Evolutionary conservation across 495 filamentous ascomycete species (phyloP).

Genomic region (Oidiodendron maius): DNA sequence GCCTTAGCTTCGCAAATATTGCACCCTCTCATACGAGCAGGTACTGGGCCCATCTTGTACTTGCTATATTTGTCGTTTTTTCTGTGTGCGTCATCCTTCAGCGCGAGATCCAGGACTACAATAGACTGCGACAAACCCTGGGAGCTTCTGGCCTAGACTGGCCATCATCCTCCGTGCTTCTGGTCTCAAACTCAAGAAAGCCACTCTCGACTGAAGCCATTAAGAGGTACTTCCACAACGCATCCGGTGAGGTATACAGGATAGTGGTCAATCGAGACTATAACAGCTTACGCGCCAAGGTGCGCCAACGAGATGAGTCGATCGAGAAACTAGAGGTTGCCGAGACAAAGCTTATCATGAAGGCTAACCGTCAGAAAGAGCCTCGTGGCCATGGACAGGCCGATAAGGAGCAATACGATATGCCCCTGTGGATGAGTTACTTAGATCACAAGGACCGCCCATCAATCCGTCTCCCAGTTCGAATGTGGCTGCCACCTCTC

Average conservation of each 20-base stretch:
- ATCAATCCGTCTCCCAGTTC: slow-evolving; percentile 61
- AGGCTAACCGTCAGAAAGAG: slow-evolving; percentile 26
- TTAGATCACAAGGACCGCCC: slow-evolving; percentile 61
- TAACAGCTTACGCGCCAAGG: slow-evolving; percentile 8
- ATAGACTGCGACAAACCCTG: slow-evolving; percentile 46
- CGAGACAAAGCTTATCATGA: slow-evolving; percentile 13
- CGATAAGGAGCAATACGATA: slow-evolving; percentile 46
- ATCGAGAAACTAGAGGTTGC: slow-evolving; percentile 11
- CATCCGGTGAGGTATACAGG: background rate
- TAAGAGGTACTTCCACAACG: slow-evolving; percentile 6
- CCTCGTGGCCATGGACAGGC: slow-evolving; percentile 48
- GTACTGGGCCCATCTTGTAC: slow-evolving; percentile 66
- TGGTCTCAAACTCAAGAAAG: slow-evolving; percentile 1
- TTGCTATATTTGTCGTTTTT: slow-evolving; percentile 55
- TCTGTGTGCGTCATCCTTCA: slow-evolving; percentile 66
- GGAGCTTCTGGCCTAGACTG: slow-evolving; percentile 68
- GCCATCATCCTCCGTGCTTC: slow-evolving; percentile 26
- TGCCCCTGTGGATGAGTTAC: slow-evolving; percentile 62
- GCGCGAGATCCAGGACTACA: slow-evolving; percentile 62
- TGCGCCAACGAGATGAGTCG: slow-evolving; percentile 8
- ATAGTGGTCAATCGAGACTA: slow-evolving; percentile 10
- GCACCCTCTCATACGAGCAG: slow-evolving; percentile 46
- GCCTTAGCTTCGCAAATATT: slow-evolving; percentile 64
- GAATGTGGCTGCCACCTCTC: slow-evolving; percentile 59
- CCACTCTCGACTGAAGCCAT: slow-evolving; percentile 8